phyloP scores from a whole-genome alignment of 78 protist genomes.

The Cyanophora paradoxa region DNA sequence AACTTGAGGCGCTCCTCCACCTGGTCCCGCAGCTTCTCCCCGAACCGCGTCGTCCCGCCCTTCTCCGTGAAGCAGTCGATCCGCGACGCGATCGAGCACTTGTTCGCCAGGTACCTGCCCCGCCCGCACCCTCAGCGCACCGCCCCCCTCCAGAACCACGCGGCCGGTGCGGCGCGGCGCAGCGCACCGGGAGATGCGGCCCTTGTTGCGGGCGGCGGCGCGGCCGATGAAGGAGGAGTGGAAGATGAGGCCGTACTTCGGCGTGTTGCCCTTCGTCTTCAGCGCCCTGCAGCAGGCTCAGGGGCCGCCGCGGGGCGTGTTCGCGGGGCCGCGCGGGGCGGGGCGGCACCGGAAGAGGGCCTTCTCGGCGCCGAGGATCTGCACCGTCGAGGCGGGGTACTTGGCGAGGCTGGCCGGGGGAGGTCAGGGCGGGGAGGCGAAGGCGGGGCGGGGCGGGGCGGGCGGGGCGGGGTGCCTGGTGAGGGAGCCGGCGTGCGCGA shows the following conservation, averaged over 20 bases:
- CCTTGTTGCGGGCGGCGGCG: conserved; percentile 87
- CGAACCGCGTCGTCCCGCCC: conserved; percentile 51
- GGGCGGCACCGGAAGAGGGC: conserved; percentile 87
- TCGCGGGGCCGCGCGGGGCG: not conserved
- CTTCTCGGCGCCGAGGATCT: conserved; percentile 99
- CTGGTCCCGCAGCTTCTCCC: conserved; percentile 69
- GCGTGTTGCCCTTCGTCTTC: conserved; percentile 50
- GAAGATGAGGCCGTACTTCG: conserved; percentile 94
- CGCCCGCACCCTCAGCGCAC: too few species aligned
- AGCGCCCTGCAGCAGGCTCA: conserved; percentile 30
- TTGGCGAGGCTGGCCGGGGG: conserved; percentile 93
- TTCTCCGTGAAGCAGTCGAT: conserved; percentile 83
- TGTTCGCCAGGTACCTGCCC: conserved; percentile 97
- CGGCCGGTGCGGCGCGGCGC: too few species aligned
- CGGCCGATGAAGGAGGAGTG: conserved; percentile 84
- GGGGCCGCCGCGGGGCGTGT: too few species aligned
- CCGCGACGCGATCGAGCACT: conserved; percentile 89
- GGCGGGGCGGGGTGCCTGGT: not conserved
- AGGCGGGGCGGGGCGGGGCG: not conserved
- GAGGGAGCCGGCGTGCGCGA: conserved; percentile 65
- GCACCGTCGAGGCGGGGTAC: conserved; percentile 99
- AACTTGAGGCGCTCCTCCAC: conserved; percentile 89
- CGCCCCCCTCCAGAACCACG: not conserved
- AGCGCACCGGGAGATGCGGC: conserved; percentile 92
- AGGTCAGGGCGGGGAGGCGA: not conserved